Conservation (phyloP, 768 basidiomycete genomes). For the Termitomyces heimii region DNA sequence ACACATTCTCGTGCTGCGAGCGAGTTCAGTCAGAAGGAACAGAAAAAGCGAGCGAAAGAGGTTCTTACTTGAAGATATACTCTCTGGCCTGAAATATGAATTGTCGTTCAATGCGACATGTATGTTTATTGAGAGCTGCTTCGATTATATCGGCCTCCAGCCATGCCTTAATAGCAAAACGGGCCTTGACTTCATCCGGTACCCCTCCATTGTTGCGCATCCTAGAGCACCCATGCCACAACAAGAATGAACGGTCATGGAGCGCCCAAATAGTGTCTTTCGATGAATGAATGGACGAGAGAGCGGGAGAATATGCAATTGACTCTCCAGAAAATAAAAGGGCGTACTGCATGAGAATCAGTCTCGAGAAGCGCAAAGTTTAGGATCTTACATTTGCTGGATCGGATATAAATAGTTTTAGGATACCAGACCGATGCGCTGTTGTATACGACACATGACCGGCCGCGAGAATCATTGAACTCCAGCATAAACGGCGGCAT, state of each 20-base stretch:
- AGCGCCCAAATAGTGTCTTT: conserved; percentile 77
- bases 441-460: conserved; percentile 58
- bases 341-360: conserved; percentile 41
- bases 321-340: conserved; percentile 76
- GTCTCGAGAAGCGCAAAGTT: background rate
- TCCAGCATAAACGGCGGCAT: conserved; percentile 72
- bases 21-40: conserved; percentile 2
- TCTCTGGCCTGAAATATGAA: conserved; percentile 69
- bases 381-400: conserved; percentile 54
- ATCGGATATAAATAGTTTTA: conserved; percentile 54
- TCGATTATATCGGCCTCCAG: conserved; percentile 65
- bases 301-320: conserved; percentile 28
- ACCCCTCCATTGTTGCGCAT: conserved; percentile 40
- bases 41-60: background rate
- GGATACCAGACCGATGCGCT: conserved; percentile 29
- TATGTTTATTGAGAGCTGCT: conserved; percentile 53
- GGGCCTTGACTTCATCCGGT: conserved; percentile 45
- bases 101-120: conserved; percentile 60
- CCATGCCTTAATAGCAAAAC: conserved; percentile 67
- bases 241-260: conserved; percentile 58
- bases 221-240: conserved; percentile 70
- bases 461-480: conserved; percentile 55
- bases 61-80: conserved; percentile 68
- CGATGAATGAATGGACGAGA: conserved; percentile 24
- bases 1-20: conserved; percentile 56